Conservation (phyloP, 345 rosid species). For the Rhodomyrtus tomentosa region DNA sequence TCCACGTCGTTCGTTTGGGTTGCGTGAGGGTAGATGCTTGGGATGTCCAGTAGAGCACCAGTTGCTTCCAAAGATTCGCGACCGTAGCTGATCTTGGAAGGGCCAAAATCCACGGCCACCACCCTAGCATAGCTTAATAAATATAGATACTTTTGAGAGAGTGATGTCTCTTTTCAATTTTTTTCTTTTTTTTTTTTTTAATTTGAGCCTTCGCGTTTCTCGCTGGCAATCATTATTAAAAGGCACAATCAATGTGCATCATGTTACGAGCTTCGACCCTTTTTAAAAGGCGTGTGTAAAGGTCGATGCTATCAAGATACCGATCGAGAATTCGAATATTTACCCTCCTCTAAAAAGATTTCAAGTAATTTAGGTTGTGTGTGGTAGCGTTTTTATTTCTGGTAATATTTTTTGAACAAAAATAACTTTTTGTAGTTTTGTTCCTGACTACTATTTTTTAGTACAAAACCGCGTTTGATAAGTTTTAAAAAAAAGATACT, state of each 20-base stretch:
- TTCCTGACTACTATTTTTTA: too few species aligned
- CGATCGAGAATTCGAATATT: neutral
- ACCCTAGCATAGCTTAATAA: neutral
- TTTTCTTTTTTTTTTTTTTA: neutral
- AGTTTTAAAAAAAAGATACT: too few species aligned
- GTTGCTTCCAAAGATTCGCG: neutral
- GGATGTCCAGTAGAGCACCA: neutral
- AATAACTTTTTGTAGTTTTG: too few species aligned
- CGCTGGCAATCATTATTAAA: neutral
- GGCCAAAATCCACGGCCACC: neutral
- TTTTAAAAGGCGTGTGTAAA: neutral
- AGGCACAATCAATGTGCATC: neutral
- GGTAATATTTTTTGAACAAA: too few species aligned
- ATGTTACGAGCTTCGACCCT: neutral
- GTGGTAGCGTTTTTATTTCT: too few species aligned
- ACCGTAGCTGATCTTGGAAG: neutral
- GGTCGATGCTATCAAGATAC: accelerated
- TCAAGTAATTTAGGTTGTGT: neutral
- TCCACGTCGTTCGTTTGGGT: neutral
- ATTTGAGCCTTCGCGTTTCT: neutral
- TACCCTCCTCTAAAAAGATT: neutral
- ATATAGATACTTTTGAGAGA: neutral
- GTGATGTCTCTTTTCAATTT: neutral
- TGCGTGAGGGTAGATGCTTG: neutral
- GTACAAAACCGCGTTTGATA: too few species aligned